Conservation (phyloP, 2,329 filamentous ascomycete genomes). For the Pseudogymnoascus sp. region DNA sequence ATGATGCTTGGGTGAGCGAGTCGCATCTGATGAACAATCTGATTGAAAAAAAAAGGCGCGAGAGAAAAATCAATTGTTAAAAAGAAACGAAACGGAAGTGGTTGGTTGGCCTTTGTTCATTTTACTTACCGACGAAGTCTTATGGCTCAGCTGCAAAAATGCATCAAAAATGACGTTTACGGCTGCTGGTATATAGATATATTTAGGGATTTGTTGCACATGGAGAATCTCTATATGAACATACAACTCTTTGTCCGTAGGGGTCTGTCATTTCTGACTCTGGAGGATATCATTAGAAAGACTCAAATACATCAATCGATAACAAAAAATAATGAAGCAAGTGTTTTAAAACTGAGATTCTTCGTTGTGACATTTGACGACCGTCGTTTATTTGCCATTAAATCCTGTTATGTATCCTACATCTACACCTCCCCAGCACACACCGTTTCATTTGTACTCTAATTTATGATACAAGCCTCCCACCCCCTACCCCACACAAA, state of each 20-base stretch:
- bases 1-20: background rate
- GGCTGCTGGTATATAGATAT: slow-evolving; percentile 5
- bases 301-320: background rate
- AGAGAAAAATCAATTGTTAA: background rate
- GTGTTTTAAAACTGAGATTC: background rate
- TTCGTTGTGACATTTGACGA: background rate
- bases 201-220: slow-evolving; percentile 3
- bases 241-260: background rate
- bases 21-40: slow-evolving; percentile 3
- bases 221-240: background rate
- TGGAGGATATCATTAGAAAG: slow-evolving; percentile 1
- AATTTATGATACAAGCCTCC: background rate
- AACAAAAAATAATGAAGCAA: background rate
- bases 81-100: background rate
- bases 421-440: no score
- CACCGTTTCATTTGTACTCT: slow-evolving; percentile 2
- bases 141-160: background rate
- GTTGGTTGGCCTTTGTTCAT: background rate
- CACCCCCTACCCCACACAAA: background rate
- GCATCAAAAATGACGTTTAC: slow-evolving; percentile 3
- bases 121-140: slow-evolving; percentile 4
- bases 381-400: background rate
- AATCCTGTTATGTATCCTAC: slow-evolving; percentile 6
- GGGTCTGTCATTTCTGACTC: no score
- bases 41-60: background rate